These are phyloP conservation scores for Fusarium pilosicola DNA, from an alignment of 2,329 filamentous ascomycete species.

Conservation along the genomic window DNA sequence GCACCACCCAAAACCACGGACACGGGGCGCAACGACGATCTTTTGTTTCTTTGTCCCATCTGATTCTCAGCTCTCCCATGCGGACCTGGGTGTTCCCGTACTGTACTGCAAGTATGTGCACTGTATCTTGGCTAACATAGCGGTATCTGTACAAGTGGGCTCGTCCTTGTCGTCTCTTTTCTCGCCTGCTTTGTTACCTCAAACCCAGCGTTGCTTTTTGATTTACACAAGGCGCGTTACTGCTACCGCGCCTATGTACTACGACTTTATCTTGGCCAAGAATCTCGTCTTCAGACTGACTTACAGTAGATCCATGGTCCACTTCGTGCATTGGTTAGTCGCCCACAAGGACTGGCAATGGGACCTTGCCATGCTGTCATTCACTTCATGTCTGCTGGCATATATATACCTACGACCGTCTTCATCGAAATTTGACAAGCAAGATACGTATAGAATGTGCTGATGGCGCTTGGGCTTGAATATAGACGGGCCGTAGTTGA, in stretches of 20 bases:
- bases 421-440: slow-evolving; percentile 16
- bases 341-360: slow-evolving; percentile 24
- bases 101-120: slow-evolving; percentile 1
- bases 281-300: slow-evolving; percentile 28
- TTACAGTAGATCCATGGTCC: slow-evolving; percentile 29
- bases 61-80: slow-evolving; percentile 22
- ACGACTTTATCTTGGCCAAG: slow-evolving; percentile 8
- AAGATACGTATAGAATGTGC: slow-evolving; percentile 20
- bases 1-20: slow-evolving; percentile 45
- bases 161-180: slow-evolving; percentile 42
- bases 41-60: slow-evolving; percentile 38
- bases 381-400: slow-evolving; percentile 28
- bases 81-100: background rate
- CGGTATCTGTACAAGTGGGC: slow-evolving; percentile 2
- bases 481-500: slow-evolving; percentile 28
- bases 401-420: slow-evolving; percentile 12
- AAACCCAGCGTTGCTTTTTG: slow-evolving; percentile 39
- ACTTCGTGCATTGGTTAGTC: slow-evolving; percentile 36
- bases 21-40: slow-evolving; percentile 43
- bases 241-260: slow-evolving; percentile 17
- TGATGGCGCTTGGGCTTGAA: slow-evolving; percentile 34
- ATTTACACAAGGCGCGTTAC: slow-evolving; percentile 33
- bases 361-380: slow-evolving; percentile 26
- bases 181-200: slow-evolving; percentile 38
- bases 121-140: slow-evolving; percentile 6